Evolutionary conservation across 83 land plant genomes (phyloP), one percentile per base, ranked within the genome.

Genomic region (Isoetes engelmannii): DNA sequence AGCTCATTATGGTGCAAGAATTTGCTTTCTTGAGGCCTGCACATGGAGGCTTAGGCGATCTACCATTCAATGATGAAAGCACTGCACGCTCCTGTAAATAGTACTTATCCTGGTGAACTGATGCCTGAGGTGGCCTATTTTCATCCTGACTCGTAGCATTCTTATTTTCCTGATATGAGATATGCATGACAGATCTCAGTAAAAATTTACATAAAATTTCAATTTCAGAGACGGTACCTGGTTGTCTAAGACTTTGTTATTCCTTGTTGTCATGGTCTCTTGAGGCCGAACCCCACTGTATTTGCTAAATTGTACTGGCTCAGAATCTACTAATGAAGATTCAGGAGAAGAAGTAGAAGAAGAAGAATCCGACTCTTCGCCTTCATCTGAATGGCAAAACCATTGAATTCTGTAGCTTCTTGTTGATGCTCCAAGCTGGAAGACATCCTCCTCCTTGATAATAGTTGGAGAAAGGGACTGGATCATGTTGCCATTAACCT

Each of bases 401-500:
- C 81, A 79, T 12, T 74, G 65, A 9, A 79, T 48, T 44, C 48
- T 74, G 69, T 79, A 79, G 18, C 50, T 50, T 45, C 81, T 69
- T 20, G 77, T 75, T 19, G 81, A 79, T 37, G 77, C 81, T 13
- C 77, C 81, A 47, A 79, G 18, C 78, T 74, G 61, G 9, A 79
- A 15, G 5, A 28, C 48, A 44, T 63, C 81, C 5, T 58, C 67
- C 44, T 74, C 69, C 45, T 70, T 64, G 55, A 74, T 55, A 43
- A 47, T 20, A 47, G n/a, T 18, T 4, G 78, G 58, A 10, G 12
- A 42, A 10, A 55, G 50, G 3, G 72, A 15, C 37, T 28, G 18
- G 13, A 79, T 15, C 20, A 47, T 62, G 28, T 69, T 60, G 17
- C 78, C 77, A 55, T 69, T 70, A 17, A 79, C 55, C 63, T 63